These are phyloP conservation scores for Aspergillus cristatus DNA, from an alignment of 495 filamentous ascomycete genomes.

Conservation along the genomic window DNA sequence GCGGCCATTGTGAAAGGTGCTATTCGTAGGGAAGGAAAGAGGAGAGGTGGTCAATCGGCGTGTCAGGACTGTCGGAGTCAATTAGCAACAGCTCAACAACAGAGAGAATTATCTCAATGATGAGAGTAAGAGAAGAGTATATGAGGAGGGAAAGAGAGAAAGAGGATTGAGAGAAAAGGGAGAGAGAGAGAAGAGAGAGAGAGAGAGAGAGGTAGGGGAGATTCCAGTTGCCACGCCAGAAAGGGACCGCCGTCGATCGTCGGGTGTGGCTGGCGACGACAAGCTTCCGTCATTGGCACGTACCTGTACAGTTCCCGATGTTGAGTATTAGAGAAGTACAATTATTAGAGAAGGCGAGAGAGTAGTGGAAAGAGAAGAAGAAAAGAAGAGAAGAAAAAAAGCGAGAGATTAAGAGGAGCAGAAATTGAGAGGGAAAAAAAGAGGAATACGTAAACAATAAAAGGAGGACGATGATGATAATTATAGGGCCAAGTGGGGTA, in stretches of 20 bases:
- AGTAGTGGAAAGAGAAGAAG: conserved; percentile 2
- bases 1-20: conserved; percentile 52
- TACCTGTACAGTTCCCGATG: not conserved
- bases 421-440: conserved; percentile 1
- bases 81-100: no score
- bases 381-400: conserved; percentile 9
- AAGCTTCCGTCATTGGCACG: conserved; percentile 27
- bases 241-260: no score
- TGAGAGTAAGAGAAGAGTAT: not conserved
- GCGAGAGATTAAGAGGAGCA: conserved; percentile 8
- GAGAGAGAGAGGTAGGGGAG: conserved; percentile 10
- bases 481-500: no score
- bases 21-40: conserved; percentile 3
- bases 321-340: not conserved
- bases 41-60: conserved; percentile 4
- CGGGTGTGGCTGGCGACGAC: no score
- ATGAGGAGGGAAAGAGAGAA: not conserved
- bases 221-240: conserved; percentile 19
- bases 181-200: conserved; percentile 1
- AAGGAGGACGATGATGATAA: no score
- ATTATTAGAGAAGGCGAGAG: no score
- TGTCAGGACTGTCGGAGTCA: no score
- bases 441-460: no score
- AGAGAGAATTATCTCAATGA: not conserved
- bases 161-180: not conserved